Evolutionary conservation across 2,329 filamentous ascomycete genomes (phyloP).

Genomic region (Fusarium aywerte): DNA sequence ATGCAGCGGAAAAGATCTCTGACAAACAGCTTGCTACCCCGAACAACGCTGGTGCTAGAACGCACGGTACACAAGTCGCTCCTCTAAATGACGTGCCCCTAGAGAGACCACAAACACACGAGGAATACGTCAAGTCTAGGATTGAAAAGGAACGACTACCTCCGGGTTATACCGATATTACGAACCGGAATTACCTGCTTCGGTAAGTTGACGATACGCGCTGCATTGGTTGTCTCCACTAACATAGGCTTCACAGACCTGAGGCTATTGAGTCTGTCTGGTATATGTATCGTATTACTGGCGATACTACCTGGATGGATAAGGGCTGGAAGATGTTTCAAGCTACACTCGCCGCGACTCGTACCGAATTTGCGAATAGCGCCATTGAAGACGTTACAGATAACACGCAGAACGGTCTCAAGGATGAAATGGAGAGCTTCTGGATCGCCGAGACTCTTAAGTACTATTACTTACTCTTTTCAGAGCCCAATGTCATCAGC

Average conservation of each 20-base stretch:
- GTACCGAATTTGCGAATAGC: constrained; percentile 73
- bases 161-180: constrained; percentile 62
- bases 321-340: constrained; percentile 89
- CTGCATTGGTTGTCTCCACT: constrained; percentile 6
- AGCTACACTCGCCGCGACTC: constrained; percentile 73
- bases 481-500: constrained; percentile 71
- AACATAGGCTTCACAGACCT: constrained; percentile 61
- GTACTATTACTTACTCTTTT: constrained; percentile 88
- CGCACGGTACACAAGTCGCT: constrained; percentile 14
- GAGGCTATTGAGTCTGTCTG: constrained; percentile 91
- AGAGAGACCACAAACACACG: constrained; percentile 60
- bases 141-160: constrained; percentile 60
- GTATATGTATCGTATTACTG: constrained; percentile 91
- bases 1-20: constrained; percentile 1
- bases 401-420: constrained; percentile 53
- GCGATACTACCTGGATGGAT: constrained; percentile 78
- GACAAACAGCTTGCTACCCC: constrained; percentile 10
- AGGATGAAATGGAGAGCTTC: constrained; percentile 84
- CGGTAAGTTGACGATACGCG: constrained; percentile 58
- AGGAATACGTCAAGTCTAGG: constrained; percentile 62
- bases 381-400: constrained; percentile 73
- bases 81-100: constrained; percentile 4
- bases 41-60: constrained; percentile 27
- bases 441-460: constrained; percentile 93
- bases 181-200: constrained; percentile 66